Evolutionary conservation across 371 early-diverging fungal genomes (phyloP).

Genomic region (Mortierella sp.): DNA sequence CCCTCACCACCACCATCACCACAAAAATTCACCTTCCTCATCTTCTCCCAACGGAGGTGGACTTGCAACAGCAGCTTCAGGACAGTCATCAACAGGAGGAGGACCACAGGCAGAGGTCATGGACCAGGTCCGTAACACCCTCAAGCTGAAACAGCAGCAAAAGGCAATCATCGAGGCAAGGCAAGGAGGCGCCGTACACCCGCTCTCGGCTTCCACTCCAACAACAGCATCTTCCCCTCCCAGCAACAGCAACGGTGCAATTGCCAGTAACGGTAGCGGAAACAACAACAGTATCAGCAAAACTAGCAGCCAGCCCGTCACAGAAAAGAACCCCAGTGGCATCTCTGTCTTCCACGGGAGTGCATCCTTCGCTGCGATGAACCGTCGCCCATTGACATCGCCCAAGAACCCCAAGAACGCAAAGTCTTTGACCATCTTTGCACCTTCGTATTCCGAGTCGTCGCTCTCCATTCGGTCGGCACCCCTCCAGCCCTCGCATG

Average conservation of each 20-base stretch:
- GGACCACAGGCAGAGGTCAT: conserved; percentile 58
- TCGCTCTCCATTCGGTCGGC: conserved; percentile 68
- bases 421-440: conserved; percentile 69
- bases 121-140: conserved; percentile 62
- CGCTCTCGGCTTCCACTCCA: conserved; percentile 9
- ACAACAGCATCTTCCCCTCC: conserved; percentile 15
- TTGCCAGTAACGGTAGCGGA: neutral
- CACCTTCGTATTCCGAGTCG: conserved; percentile 70
- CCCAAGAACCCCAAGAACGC: conserved; percentile 65
- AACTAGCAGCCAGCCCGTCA: conserved; percentile 33
- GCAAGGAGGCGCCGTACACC: conserved; percentile 17
- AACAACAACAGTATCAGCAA: conserved; percentile 11
- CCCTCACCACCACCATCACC: conserved; percentile 1
- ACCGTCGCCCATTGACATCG: conserved; percentile 50
- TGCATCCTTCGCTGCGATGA: conserved; percentile 53
- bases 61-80: neutral
- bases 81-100: conserved; percentile 1
- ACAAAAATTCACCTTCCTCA: conserved; percentile 12
- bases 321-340: conserved; percentile 51
- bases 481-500: conserved; percentile 65
- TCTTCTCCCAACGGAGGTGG: conserved; percentile 13
- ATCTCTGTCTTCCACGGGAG: conserved; percentile 58
- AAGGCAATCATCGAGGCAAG: conserved; percentile 69
- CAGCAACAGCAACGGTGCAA: neutral
- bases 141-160: conserved; percentile 68